Conservation (phyloP, 1,284 basidiomycete genomes). For the Leccinum pachyderme region DNA sequence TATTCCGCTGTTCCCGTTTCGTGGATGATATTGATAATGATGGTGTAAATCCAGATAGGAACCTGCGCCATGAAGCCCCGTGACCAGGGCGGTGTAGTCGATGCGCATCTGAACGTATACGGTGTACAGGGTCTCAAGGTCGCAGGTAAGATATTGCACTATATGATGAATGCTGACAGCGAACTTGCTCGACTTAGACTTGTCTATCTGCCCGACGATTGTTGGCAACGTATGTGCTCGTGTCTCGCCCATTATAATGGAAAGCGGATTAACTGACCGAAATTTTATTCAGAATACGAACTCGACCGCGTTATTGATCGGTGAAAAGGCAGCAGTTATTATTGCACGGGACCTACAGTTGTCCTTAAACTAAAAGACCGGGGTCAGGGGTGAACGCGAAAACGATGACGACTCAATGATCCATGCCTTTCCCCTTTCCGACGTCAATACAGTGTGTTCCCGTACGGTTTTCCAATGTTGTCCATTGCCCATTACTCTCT, state of each 20-base stretch:
- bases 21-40: neutral
- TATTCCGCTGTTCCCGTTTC: neutral
- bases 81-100: conserved; percentile 20
- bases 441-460: neutral
- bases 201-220: conserved; percentile 25
- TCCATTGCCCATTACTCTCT: neutral
- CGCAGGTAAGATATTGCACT: conserved; percentile 14
- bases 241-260: neutral
- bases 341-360: neutral
- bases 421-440: neutral
- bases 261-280: neutral
- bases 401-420: neutral
- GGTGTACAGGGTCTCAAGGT: conserved; percentile 22
- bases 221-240: conserved; percentile 18
- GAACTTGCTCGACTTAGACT: conserved; percentile 6
- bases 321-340: conserved; percentile 1
- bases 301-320: neutral
- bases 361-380: neutral
- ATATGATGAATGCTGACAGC: neutral
- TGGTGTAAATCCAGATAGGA: conserved; percentile 12
- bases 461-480: neutral
- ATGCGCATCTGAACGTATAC: conserved; percentile 21
- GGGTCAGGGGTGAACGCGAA: neutral
- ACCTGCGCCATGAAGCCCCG: conserved; percentile 27
- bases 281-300: neutral